Evolutionary conservation across 768 basidiomycete species (phyloP).

Genomic region (Mycena kentingensis): DNA sequence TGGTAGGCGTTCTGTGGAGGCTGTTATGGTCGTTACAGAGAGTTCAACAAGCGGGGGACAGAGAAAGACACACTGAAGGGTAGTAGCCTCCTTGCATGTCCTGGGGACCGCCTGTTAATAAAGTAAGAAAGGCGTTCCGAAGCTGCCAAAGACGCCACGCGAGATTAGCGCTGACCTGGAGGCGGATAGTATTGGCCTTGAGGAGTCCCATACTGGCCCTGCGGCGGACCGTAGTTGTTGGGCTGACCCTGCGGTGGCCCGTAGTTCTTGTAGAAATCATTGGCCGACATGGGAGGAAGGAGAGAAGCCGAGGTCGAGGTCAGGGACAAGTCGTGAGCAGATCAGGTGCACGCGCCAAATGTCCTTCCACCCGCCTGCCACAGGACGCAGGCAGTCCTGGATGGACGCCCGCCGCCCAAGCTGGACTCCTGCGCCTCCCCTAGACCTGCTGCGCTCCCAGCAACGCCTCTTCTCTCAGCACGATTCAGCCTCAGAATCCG

Average conservation of each 20-base stretch:
- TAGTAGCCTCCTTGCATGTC: conserved; percentile 72
- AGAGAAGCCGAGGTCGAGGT: no score
- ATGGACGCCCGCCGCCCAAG: conserved; percentile 10
- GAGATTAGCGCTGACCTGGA: background rate
- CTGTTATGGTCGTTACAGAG: conserved; percentile 30
- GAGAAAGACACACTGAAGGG: conserved; percentile 43
- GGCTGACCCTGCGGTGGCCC: no score
- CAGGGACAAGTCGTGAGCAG: no score
- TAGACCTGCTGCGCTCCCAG: background rate
- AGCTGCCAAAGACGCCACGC: background rate
- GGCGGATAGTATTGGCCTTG: conserved; percentile 39
- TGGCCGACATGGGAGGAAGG: conserved; percentile 58
- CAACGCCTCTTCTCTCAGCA: conserved; percentile 8
- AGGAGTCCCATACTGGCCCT: conserved; percentile 58
- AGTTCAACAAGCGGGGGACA: background rate
- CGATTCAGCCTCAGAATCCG: conserved; percentile 7
- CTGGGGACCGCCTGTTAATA: conserved; percentile 39
- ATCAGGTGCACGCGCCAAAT: no score
- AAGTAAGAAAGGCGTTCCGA: conserved; percentile 5
- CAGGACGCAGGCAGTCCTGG: background rate
- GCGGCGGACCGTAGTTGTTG: conserved; percentile 52
- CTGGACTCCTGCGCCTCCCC: conserved; percentile 12
- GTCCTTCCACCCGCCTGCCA: background rate
- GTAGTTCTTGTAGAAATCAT: conserved; percentile 64
- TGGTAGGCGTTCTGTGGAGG: conserved; percentile 75